Evolutionary conservation across 768 basidiomycete species (phyloP).

Genomic region (Tricholoma hemisulphureum): DNA sequence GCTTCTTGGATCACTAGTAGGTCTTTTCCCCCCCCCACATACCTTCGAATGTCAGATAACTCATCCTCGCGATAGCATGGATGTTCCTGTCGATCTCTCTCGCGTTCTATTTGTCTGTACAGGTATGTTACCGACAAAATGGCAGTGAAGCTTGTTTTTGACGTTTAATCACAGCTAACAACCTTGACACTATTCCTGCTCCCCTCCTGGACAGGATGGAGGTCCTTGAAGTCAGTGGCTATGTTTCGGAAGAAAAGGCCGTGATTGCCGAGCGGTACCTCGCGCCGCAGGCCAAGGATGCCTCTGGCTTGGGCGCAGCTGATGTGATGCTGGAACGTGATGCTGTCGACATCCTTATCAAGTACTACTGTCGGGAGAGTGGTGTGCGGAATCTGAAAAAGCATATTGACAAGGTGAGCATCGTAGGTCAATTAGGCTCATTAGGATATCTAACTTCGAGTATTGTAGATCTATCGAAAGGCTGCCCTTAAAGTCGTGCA

Average conservation of each 20-base stretch:
- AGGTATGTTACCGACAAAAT: constrained; percentile 5
- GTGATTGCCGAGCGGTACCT: constrained; percentile 87
- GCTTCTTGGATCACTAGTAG: constrained; percentile 93
- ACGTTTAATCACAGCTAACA: constrained; percentile 60
- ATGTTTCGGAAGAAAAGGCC: constrained; percentile 90
- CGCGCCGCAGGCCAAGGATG: constrained; percentile 89
- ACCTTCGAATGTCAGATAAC: not conserved
- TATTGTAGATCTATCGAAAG: constrained; percentile 86
- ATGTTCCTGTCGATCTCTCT: constrained; percentile 94
- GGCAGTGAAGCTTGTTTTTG: not conserved
- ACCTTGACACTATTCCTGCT: constrained; percentile 90
- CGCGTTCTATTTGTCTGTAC: constrained; percentile 98
- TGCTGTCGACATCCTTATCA: constrained; percentile 86
- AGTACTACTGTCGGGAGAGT: constrained; percentile 96
- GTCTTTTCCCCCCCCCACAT: constrained; percentile 35
- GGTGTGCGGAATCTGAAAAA: constrained; percentile 98
- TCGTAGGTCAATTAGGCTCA: not conserved
- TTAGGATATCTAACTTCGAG: not conserved
- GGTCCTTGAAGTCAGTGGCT: constrained; percentile 91
- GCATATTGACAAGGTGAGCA: constrained; percentile 89
- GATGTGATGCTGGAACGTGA: constrained; percentile 76
- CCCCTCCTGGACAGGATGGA: constrained; percentile 96
- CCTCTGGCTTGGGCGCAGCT: constrained; percentile 80
- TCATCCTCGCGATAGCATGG: constrained; percentile 58
- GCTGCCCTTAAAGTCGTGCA: constrained; percentile 89